phyloP scores from a whole-genome alignment of 352 stramenopile genomes.

The Pythium dissotocum region DNA sequence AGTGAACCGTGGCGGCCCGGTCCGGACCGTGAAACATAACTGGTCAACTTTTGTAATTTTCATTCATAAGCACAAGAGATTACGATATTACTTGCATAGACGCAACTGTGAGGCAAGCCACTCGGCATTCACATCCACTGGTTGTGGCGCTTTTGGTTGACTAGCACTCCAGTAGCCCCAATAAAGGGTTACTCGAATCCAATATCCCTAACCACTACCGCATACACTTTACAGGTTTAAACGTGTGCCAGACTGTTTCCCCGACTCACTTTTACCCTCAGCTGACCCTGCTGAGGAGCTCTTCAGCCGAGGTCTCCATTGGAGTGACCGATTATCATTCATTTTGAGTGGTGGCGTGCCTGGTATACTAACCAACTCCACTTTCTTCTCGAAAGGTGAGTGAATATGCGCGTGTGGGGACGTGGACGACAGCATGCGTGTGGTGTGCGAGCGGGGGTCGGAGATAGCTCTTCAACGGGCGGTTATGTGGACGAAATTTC shows the following conservation, averaged over 20 bases:
- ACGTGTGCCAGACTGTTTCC: too few relatives aligned
- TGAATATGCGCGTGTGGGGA: constrained; percentile 16
- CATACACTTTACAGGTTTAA: constrained; percentile 14
- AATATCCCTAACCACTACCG: constrained; percentile 17
- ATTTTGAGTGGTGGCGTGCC: constrained; percentile 70
- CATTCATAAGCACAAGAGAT: neutral
- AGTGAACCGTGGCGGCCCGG: constrained; percentile 18
- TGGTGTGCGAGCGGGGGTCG: neutral
- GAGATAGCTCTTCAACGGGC: neutral
- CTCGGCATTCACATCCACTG: constrained; percentile 29
- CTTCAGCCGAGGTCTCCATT: constrained; percentile 14
- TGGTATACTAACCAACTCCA: constrained; percentile 66
- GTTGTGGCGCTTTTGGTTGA: constrained; percentile 30
- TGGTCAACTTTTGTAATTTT: constrained; percentile 4
- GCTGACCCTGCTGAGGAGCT: constrained; percentile 5
- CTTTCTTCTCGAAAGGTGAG: constrained; percentile 40
- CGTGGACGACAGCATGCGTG: neutral
- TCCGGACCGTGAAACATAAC: constrained; percentile 10
- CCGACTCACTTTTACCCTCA: constrained; percentile 23
- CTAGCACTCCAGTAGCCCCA: neutral
- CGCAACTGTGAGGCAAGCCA: constrained; percentile 11
- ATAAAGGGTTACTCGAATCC: constrained; percentile 2
- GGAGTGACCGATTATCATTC: constrained; percentile 28
- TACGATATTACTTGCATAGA: constrained; percentile 3
- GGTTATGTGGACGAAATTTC: neutral